Evolutionary conservation across 139 green algal species (phyloP), one percentile per base, ranked within the genome.

Genomic region (Auxenochlorella pyrenoidosa): DNA sequence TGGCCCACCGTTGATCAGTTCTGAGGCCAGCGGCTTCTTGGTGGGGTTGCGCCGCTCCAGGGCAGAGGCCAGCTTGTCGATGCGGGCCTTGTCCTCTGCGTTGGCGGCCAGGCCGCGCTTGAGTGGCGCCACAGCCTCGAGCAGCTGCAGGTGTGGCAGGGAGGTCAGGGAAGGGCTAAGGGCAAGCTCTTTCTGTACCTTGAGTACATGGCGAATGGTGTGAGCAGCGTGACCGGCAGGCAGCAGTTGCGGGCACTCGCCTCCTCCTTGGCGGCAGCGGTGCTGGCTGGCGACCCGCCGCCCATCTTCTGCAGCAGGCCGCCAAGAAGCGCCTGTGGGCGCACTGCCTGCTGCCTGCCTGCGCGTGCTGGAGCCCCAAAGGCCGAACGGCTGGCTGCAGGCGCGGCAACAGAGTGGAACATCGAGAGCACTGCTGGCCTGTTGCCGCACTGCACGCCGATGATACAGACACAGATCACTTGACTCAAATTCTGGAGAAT

Each of bases 41-140:
- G 90, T 98, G 26, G 95, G 95, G 86, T 98, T 98, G 26, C 94
- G 59, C 38, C 54, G 68, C 86, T 98, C 96, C n/a, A 98, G 84
- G 44, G 77, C 73, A 3, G 40, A 43, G 4, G 90, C 93, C 65
- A 97, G 85, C 60, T 82, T 38, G 40, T 97, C 94, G 2, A 97
- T 82, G 65, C 54, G 34, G n/a, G 82, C 21, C 44, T 93, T 75
- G 76, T 96, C 90, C 3, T 94, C 90, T 0, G 87, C 72, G 28
- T 54, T 91, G 34, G 94, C 94, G 15, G 59, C 47, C 3, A 93
- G 63, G n/a, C 94, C 94, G 2, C 93, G 82, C 22, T 92, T 58
- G 12, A 96, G 72, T 0, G 92, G 90, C 58, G 86, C 60, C 30
- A 97, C 93, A 41, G 81, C 75, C 24, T 90, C 91, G 21, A 97